Evolutionary conservation across 169 alveolate species (phyloP).

Genomic region (Plasmodium yoelii): DNA sequence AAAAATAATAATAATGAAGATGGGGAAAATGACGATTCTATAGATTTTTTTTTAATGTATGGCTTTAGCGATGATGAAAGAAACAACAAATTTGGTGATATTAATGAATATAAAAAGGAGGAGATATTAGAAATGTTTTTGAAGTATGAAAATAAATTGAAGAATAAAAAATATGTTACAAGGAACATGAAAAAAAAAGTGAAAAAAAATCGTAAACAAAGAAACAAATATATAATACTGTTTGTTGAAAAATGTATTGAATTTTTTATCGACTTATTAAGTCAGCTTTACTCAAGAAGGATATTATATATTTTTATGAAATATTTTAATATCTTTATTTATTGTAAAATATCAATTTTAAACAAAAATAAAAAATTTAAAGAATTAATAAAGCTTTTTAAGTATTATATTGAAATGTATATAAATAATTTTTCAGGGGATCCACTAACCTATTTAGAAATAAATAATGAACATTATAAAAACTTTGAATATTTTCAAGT

Average conservation of each 20-base stretch:
- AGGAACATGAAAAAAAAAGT: neutral
- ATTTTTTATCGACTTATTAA: constrained; percentile 68
- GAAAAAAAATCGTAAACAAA: constrained; percentile 7
- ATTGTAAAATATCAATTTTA: constrained; percentile 68
- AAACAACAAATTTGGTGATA: constrained; percentile 1
- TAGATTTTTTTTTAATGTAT: constrained; percentile 16
- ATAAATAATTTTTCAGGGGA: constrained; percentile 70
- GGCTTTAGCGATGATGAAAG: constrained; percentile 57
- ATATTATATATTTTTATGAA: constrained; percentile 51
- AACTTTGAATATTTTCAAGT: constrained; percentile 65
- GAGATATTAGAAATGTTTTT: constrained; percentile 54
- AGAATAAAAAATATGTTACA: constrained; percentile 8
- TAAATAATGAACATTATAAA: constrained; percentile 65
- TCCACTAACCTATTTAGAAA: constrained; percentile 54
- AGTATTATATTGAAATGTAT: constrained; percentile 70
- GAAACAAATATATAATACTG: constrained; percentile 9
- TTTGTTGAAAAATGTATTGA: constrained; percentile 73
- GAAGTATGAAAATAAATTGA: constrained; percentile 39
- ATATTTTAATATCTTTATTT: constrained; percentile 63
- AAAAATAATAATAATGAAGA: constrained; percentile 2
- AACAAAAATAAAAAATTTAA: constrained; percentile 53
- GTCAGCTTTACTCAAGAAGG: constrained; percentile 73
- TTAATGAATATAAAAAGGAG: constrained; percentile 48
- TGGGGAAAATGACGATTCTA: constrained; percentile 3
- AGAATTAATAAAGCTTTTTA: constrained; percentile 46